A percentile compares a stretch with the other conserved stretches of the same genome.
Evolutionary conservation across 306 rosid species (phyloP).

Genomic region (Cucumis sativus): Cucumber_9930_V3 NC_026656.2:822501-823000

Average conservation of each 20-base stretch:
- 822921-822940: constrained; percentile 27
- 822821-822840: constrained; percentile 17
- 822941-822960: constrained; percentile 44
- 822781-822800: constrained; percentile 8
- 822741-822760: constrained; percentile 26
- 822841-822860: constrained; percentile 25
- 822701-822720: constrained; percentile 41
- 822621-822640: constrained; percentile 25
- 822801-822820: constrained; percentile 19
- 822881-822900: constrained; percentile 20
- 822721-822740: constrained; percentile 30
- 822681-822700: constrained; percentile 18
- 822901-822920: constrained; percentile 39
- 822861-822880: constrained; percentile 32
- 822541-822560: constrained; percentile 33
- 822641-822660: constrained; percentile 24
- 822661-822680: constrained; percentile 18
- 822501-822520: constrained; percentile 52
- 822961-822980: constrained; percentile 38
- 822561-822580: constrained; percentile 28
- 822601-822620: constrained; percentile 35
- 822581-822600: constrained; percentile 26
- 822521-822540: constrained; percentile 30
- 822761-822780: constrained; percentile 24
- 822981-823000: constrained; percentile 17